phyloP scores from a whole-genome alignment of 352 stramenopile genomes.

The Phytophthora megakarya region DNA sequence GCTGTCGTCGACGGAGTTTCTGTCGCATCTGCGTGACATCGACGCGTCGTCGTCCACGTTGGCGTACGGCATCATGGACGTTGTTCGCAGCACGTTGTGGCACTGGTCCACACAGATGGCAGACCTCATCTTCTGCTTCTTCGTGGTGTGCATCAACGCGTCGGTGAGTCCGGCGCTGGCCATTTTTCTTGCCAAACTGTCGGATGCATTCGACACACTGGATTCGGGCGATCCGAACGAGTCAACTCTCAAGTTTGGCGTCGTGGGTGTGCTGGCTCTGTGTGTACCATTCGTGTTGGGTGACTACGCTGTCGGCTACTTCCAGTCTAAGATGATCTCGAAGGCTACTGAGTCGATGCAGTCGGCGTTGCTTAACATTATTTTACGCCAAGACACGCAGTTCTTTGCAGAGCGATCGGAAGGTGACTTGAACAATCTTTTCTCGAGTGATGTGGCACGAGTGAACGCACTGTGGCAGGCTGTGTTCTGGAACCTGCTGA shows the following conservation, averaged over 20 bases:
- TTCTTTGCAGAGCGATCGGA: slow-evolving; percentile 89
- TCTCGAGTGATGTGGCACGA: slow-evolving; percentile 84
- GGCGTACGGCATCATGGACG: slow-evolving; percentile 75
- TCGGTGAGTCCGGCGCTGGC: slow-evolving; percentile 80
- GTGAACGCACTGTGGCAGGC: slow-evolving; percentile 88
- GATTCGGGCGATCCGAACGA: slow-evolving; percentile 48
- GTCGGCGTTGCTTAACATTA: slow-evolving; percentile 73
- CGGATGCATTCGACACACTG: slow-evolving; percentile 69
- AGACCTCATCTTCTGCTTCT: slow-evolving; percentile 73
- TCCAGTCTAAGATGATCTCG: slow-evolving; percentile 92
- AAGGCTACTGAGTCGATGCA: slow-evolving; percentile 86
- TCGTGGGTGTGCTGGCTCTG: slow-evolving; percentile 74
- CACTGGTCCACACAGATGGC: slow-evolving; percentile 87
- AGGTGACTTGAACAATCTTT: slow-evolving; percentile 89
- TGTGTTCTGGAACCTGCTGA: slow-evolving; percentile 89
- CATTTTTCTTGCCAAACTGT: slow-evolving; percentile 76
- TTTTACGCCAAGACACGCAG: slow-evolving; percentile 75
- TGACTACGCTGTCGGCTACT: slow-evolving; percentile 88
- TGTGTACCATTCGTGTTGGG: slow-evolving; percentile 86
- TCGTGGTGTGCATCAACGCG: slow-evolving; percentile 86
- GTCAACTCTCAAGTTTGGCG: slow-evolving; percentile 62
- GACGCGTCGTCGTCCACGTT: slow-evolving; percentile 78
- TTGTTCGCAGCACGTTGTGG: slow-evolving; percentile 78
- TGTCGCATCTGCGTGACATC: slow-evolving; percentile 83
- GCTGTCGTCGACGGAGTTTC: slow-evolving; percentile 82